Evolutionary conservation across 192 early-diverging fungal genomes (phyloP).

Genomic region (Allomyces macrogynus): DNA sequence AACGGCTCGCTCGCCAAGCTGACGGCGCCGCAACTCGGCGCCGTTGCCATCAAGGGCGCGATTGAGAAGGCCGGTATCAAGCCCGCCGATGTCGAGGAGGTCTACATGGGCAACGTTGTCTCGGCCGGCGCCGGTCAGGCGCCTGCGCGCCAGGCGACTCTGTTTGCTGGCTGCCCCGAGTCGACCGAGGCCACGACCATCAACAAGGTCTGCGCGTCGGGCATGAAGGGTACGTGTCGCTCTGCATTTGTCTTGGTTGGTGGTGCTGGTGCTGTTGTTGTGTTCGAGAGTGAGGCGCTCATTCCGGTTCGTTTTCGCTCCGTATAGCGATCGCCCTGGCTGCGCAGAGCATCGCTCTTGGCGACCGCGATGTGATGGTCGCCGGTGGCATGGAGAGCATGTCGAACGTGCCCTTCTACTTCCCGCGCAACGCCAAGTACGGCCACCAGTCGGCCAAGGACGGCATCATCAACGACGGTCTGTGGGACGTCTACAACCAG

Average conservation of each 20-base stretch:
- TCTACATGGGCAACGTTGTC: slow-evolving; percentile 89
- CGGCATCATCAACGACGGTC: slow-evolving; percentile 85
- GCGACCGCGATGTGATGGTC: slow-evolving; percentile 58
- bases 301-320: too few relatives aligned
- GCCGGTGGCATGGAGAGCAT: slow-evolving; percentile 95
- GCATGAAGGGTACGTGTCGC: slow-evolving; percentile 49
- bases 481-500: slow-evolving; percentile 92
- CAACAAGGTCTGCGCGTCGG: slow-evolving; percentile 97
- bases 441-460: slow-evolving; percentile 64
- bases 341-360: slow-evolving; percentile 59
- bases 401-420: slow-evolving; percentile 73
- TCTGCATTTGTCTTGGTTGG: neutral
- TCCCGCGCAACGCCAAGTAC: slow-evolving; percentile 41
- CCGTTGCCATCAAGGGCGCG: slow-evolving; percentile 62
- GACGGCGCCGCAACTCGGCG: slow-evolving; percentile 66
- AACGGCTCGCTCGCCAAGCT: slow-evolving; percentile 66
- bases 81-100: slow-evolving; percentile 70
- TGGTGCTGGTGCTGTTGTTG: too few relatives aligned
- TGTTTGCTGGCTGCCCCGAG: slow-evolving; percentile 58
- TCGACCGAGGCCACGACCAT: slow-evolving; percentile 89
- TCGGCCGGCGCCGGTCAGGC: slow-evolving; percentile 75
- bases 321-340: slow-evolving; percentile 56
- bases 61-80: slow-evolving; percentile 63
- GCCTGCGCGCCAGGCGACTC: slow-evolving; percentile 75
- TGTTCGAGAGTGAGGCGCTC: too few relatives aligned